Evolutionary conservation across 805 yeast species (phyloP).

Genomic region (Candida pini): DNA sequence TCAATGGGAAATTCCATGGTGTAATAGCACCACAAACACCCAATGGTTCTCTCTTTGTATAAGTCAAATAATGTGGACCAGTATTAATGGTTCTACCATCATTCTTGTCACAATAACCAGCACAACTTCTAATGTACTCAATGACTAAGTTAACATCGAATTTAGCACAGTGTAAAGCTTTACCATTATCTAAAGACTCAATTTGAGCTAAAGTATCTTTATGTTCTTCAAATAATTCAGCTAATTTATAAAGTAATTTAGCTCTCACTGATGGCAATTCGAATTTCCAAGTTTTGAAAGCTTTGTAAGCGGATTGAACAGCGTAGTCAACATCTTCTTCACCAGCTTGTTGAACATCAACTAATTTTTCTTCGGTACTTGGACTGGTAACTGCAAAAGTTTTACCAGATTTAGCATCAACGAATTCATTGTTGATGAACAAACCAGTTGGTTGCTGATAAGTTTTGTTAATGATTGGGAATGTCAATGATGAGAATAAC

Average conservation of each 20-base stretch:
- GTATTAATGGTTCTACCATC: slow-evolving; percentile 73
- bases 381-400: slow-evolving; percentile 63
- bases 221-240: slow-evolving; percentile 70
- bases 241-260: slow-evolving; percentile 58
- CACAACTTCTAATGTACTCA: slow-evolving; percentile 72
- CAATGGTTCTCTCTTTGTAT: slow-evolving; percentile 81
- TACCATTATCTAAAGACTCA: slow-evolving; percentile 88
- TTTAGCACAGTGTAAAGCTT: slow-evolving; percentile 62
- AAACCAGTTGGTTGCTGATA: slow-evolving; percentile 45
- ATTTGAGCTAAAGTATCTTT: slow-evolving; percentile 69
- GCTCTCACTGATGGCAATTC: slow-evolving; percentile 67
- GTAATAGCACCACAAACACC: slow-evolving; percentile 96
- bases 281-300: slow-evolving; percentile 71
- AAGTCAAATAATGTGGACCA: slow-evolving; percentile 65
- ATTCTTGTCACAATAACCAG: slow-evolving; percentile 88
- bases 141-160: slow-evolving; percentile 73
- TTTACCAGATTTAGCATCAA: slow-evolving; percentile 46
- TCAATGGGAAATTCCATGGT: slow-evolving; percentile 95
- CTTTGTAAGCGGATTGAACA: slow-evolving; percentile 76
- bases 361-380: slow-evolving; percentile 64
- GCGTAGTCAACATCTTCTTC: slow-evolving; percentile 80
- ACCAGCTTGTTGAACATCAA: slow-evolving; percentile 68
- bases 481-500: slow-evolving; percentile 25
- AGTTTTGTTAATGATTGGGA: slow-evolving; percentile 29
- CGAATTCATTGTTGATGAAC: slow-evolving; percentile 61